These are phyloP conservation scores for Colletotrichum magnum DNA, from an alignment of 2,329 filamentous ascomycete genomes.

Conservation along the genomic window DNA sequence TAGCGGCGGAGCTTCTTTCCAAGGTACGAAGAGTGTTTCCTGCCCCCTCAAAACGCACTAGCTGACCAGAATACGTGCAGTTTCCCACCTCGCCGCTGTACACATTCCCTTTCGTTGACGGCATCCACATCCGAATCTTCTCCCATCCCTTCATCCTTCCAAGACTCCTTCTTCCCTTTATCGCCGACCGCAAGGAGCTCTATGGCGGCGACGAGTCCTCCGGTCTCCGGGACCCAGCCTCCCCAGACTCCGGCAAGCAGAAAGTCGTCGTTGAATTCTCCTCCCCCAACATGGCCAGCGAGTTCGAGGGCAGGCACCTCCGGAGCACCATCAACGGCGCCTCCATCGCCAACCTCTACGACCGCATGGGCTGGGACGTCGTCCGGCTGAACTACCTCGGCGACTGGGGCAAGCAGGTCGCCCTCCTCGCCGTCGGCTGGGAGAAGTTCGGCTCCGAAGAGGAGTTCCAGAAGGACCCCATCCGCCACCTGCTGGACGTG, in stretches of 20 bases:
- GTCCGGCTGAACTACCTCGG: conserved; percentile 82
- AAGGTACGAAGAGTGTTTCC: background rate
- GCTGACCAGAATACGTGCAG: conserved; percentile 44
- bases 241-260: conserved; percentile 56
- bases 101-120: conserved; percentile 66
- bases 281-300: conserved; percentile 83
- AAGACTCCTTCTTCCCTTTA: conserved; percentile 70
- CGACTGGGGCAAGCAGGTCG: conserved; percentile 83
- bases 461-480: conserved; percentile 74
- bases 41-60: accelerated
- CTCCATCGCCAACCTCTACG: conserved; percentile 79
- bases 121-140: conserved; percentile 75
- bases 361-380: conserved; percentile 79
- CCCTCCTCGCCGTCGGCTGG: conserved; percentile 78
- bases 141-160: conserved; percentile 72
- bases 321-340: conserved; percentile 84
- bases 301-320: conserved; percentile 82
- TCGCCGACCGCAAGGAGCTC: conserved; percentile 67
- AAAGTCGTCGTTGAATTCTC: conserved; percentile 79
- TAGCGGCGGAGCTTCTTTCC: conserved; percentile 16
- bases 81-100: conserved; percentile 72
- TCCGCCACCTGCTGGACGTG: conserved; percentile 80
- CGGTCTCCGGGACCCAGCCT: conserved; percentile 67
- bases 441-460: conserved; percentile 77
- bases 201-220: conserved; percentile 73